A percentile compares a stretch with the other conserved stretches of the same genome.
phyloP scores from a whole-genome alignment of 2,329 filamentous ascomycete genomes.

The Cercospora janseana region DNA sequence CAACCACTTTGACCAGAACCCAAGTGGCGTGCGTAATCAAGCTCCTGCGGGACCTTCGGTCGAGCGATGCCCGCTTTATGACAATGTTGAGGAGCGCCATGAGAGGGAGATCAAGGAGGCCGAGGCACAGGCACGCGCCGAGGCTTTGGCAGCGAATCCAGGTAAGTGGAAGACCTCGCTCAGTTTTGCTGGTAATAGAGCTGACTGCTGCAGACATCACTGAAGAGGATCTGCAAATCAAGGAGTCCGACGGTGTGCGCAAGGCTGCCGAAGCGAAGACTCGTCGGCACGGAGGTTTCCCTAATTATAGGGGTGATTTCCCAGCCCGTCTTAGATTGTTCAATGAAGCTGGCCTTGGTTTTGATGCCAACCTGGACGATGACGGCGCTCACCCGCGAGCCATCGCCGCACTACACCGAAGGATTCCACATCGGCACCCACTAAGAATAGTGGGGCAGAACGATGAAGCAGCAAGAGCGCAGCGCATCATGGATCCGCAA shows the following conservation, averaged over 20 bases:
- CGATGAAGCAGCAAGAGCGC: not conserved
- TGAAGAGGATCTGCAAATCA: constrained; percentile 57
- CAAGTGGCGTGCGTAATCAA: constrained; percentile 36
- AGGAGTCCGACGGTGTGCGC: constrained; percentile 51
- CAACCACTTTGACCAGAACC: constrained; percentile 63
- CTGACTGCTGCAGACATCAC: constrained; percentile 45
- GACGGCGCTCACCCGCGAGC: constrained; percentile 5
- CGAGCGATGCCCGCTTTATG: constrained; percentile 63
- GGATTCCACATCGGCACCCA: not conserved
- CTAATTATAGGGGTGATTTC: not conserved
- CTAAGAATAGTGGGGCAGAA: not conserved
- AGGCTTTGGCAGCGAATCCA: constrained; percentile 59
- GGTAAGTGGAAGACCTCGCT: not conserved
- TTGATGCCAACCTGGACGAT: constrained; percentile 18
- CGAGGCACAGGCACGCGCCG: constrained; percentile 56
- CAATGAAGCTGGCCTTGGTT: constrained; percentile 17
- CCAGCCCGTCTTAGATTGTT: constrained; percentile 4
- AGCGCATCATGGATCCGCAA: not conserved
- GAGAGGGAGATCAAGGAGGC: constrained; percentile 62
- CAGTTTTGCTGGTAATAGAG: not conserved
- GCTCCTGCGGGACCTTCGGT: constrained; percentile 41
- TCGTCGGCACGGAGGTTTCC: not conserved
- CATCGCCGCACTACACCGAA: not conserved
- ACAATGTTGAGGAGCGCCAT: constrained; percentile 60
- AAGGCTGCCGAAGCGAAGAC: constrained; percentile 22